phyloP scores from a whole-genome alignment of 345 rosid genomes.

The Populus deltoides region DNA sequence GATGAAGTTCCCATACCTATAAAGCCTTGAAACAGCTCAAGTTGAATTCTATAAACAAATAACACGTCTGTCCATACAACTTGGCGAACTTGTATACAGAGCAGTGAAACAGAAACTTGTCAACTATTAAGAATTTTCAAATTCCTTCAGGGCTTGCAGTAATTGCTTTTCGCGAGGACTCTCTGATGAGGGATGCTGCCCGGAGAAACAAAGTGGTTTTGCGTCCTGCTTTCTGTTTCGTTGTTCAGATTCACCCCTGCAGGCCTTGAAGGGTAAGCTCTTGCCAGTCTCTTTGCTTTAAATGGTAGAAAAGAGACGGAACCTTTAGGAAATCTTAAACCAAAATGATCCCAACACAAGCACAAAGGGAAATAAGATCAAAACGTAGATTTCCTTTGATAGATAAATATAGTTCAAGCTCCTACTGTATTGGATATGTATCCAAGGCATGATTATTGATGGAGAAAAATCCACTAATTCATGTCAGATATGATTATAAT shows the following conservation, averaged over 20 bases:
- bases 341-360: not conserved
- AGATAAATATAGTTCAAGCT: not conserved
- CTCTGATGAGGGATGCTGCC: conserved; percentile 22
- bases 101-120: not conserved
- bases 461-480: not conserved
- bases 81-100: not conserved
- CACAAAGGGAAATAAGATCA: not conserved
- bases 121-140: not conserved
- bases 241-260: conserved; percentile 38
- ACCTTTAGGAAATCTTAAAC: not conserved
- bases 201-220: conserved; percentile 45
- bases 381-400: no score
- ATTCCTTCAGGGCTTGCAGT: not conserved
- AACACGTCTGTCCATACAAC: not conserved
- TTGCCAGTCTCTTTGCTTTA: conserved; percentile 55
- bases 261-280: conserved; percentile 39
- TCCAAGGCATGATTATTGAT: not conserved
- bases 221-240: conserved; percentile 35
- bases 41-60: not conserved
- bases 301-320: not conserved
- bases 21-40: not conserved
- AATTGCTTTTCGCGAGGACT: not conserved
- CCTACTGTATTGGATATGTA: not conserved
- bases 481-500: not conserved
- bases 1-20: not conserved